phyloP scores from a whole-genome alignment of 768 basidiomycete genomes.

The Macrolepiota dolichaula region DNA sequence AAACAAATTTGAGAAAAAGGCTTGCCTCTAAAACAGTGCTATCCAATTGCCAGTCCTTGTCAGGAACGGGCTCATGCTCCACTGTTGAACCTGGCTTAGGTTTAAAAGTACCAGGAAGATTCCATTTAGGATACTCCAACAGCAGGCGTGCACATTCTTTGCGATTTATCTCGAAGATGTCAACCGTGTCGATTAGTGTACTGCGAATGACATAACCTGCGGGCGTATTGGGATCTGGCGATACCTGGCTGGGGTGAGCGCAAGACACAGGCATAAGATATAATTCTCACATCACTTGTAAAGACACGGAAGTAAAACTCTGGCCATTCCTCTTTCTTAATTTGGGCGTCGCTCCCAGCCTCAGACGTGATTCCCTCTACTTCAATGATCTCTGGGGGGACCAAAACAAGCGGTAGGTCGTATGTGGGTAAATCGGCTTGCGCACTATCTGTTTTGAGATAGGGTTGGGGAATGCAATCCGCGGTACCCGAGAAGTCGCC shows the following conservation, averaged over 20 bases:
- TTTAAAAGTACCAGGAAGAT: slow-evolving; percentile 80
- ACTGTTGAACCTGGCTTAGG: slow-evolving; percentile 62
- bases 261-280: neutral
- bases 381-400: slow-evolving; percentile 86
- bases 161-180: slow-evolving; percentile 93
- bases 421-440: slow-evolving; percentile 44
- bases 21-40: slow-evolving; percentile 82
- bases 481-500: slow-evolving; percentile 56
- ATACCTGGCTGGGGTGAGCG: slow-evolving; percentile 46
- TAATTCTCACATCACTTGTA: slow-evolving; percentile 45
- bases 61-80: slow-evolving; percentile 46
- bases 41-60: slow-evolving; percentile 85
- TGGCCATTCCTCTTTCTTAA: slow-evolving; percentile 83
- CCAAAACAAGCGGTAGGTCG: slow-evolving; percentile 72
- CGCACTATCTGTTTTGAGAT: slow-evolving; percentile 20
- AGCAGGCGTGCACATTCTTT: slow-evolving; percentile 91
- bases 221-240: slow-evolving; percentile 70
- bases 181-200: slow-evolving; percentile 70
- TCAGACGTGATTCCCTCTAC: slow-evolving; percentile 69
- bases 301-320: slow-evolving; percentile 69
- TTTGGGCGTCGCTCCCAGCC: slow-evolving; percentile 64
- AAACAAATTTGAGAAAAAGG: neutral
- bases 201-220: slow-evolving; percentile 79
- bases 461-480: slow-evolving; percentile 64
- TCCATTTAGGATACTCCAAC: slow-evolving; percentile 85